phyloP scores from a whole-genome alignment of 2,329 filamentous ascomycete genomes.

The Fusarium caatingaense region DNA sequence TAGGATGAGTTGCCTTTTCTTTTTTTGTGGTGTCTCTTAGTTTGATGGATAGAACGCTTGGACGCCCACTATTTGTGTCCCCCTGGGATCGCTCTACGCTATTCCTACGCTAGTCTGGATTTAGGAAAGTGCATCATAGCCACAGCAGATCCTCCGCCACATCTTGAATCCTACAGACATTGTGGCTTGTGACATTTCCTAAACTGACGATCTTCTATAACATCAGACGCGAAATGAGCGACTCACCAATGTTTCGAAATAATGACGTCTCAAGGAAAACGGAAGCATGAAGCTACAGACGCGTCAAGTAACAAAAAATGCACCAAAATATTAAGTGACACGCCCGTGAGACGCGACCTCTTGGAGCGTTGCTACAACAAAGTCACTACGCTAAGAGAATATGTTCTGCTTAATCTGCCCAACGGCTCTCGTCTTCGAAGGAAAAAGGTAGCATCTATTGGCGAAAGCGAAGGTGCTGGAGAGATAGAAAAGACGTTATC shows the following conservation, averaged over 20 bases:
- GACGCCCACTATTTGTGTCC: slow-evolving; percentile 12
- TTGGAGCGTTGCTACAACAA: slow-evolving; percentile 75
- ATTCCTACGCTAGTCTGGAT: not conserved
- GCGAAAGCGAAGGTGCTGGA: slow-evolving; percentile 44
- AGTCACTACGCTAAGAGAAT: slow-evolving; percentile 75
- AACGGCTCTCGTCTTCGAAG: slow-evolving; percentile 71
- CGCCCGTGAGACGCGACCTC: slow-evolving; percentile 66
- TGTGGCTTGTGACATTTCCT: slow-evolving; percentile 10
- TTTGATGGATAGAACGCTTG: slow-evolving; percentile 12
- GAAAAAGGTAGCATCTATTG: slow-evolving; percentile 65
- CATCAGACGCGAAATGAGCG: slow-evolving; percentile 23
- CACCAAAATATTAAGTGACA: slow-evolving; percentile 14
- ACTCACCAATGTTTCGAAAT: not conserved
- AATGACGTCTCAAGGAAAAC: slow-evolving; percentile 47
- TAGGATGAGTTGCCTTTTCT: slow-evolving; percentile 2
- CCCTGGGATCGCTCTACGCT: slow-evolving; percentile 24
- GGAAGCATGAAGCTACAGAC: slow-evolving; percentile 43
- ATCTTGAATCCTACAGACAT: not conserved
- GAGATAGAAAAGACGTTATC: slow-evolving; percentile 60
- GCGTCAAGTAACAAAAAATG: slow-evolving; percentile 39
- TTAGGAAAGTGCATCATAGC: slow-evolving; percentile 9
- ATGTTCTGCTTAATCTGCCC: slow-evolving; percentile 75
- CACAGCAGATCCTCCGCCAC: slow-evolving; percentile 32
- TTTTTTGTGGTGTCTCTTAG: not conserved
- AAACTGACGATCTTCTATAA: not conserved